A percentile compares a stretch with the other conserved stretches of the same genome.
Conservation (phyloP, 2,329 filamentous ascomycete species). For the Nigrospora sphaerica region DNA sequence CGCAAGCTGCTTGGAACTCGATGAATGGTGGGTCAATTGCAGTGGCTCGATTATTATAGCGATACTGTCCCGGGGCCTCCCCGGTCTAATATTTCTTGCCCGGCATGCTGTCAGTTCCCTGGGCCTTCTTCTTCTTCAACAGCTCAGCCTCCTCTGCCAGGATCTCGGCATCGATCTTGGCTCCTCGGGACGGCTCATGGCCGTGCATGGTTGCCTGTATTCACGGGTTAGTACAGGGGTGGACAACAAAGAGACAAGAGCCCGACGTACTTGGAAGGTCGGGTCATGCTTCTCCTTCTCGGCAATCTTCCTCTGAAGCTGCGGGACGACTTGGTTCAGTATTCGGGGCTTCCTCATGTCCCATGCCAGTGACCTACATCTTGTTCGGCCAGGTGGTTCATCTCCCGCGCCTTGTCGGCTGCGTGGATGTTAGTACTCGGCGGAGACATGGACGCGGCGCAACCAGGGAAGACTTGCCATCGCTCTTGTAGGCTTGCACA, state of each 20-base stretch:
- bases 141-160: constrained; percentile 17
- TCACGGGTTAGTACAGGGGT: background rate
- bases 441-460: background rate
- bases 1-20: too few relatives aligned
- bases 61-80: too few relatives aligned
- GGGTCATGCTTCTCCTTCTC: constrained; percentile 19
- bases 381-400: background rate
- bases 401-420: background rate
- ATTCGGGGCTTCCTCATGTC: background rate
- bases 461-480: background rate
- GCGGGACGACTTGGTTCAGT: background rate
- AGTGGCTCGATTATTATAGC: too few relatives aligned
- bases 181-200: constrained; percentile 16
- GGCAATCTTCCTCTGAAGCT: constrained; percentile 11
- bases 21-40: too few relatives aligned
- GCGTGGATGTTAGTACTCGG: background rate
- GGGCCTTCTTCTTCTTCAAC: constrained; percentile 13
- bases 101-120: constrained; percentile 13
- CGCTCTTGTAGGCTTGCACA: background rate
- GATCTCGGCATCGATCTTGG: constrained; percentile 17
- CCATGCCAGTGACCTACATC: background rate
- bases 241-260: background rate
- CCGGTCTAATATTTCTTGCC: constrained; percentile 9
- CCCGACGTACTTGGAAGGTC: constrained; percentile 10
- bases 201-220: constrained; percentile 17